A percentile compares a stretch with the other conserved stretches of the same genome.
phyloP scores from a whole-genome alignment of 2,329 filamentous ascomycete genomes.

The Alternaria viburni region DNA sequence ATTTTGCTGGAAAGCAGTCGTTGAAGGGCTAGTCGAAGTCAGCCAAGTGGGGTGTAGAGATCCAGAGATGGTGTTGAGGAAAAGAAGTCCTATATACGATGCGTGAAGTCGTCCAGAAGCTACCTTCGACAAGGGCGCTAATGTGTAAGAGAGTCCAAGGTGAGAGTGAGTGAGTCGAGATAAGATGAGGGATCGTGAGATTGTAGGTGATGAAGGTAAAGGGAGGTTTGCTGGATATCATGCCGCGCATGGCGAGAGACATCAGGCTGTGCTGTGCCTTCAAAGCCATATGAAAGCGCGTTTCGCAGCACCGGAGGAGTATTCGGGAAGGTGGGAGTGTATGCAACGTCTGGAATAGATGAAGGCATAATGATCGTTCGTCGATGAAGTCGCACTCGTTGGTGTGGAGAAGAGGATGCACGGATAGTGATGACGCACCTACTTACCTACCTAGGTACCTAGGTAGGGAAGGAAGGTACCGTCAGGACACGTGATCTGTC shows the following conservation, averaged over 20 bases:
- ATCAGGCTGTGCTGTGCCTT: background rate
- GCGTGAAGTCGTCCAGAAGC: background rate
- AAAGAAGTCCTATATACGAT: too few relatives aligned
- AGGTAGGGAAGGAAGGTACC: background rate
- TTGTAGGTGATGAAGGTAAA: too few relatives aligned
- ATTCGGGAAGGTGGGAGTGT: background rate
- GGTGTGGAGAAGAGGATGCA: background rate
- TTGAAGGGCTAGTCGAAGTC: too few relatives aligned
- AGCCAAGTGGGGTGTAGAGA: too few relatives aligned
- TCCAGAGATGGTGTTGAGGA: too few relatives aligned
- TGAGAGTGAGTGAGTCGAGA: background rate
- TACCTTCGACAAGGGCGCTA: background rate
- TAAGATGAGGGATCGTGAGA: background rate
- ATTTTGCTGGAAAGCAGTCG: too few relatives aligned
- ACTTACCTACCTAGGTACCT: too few relatives aligned
- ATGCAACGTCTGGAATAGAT: background rate
- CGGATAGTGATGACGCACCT: background rate
- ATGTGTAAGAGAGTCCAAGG: background rate
- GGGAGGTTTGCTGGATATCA: too few relatives aligned
- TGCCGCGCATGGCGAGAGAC: background rate
- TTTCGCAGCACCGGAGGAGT: background rate
- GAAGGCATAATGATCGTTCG: background rate
- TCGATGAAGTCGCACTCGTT: background rate
- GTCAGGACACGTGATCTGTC: background rate
- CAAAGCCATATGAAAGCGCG: background rate